phyloP scores from a whole-genome alignment of 2,329 filamentous ascomycete genomes.

The Arthroderma sp. region DNA sequence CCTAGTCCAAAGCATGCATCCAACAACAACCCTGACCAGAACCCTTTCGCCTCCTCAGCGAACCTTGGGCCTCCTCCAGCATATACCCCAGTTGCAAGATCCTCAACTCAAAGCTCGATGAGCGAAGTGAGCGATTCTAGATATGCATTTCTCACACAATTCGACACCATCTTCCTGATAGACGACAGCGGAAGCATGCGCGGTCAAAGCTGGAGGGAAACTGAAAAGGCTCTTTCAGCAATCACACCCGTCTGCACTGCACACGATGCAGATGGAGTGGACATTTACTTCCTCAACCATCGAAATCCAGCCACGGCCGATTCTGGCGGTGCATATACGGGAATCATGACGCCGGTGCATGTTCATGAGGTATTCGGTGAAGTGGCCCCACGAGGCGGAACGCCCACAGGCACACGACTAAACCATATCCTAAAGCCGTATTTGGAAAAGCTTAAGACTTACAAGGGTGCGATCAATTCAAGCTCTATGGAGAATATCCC shows the following conservation, averaged over 20 bases:
- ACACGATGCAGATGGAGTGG: constrained; percentile 73
- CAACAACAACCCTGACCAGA: too few species aligned
- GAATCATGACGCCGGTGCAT: constrained; percentile 44
- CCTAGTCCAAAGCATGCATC: not conserved
- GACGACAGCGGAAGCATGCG: constrained; percentile 87
- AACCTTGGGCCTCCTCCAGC: constrained; percentile 29
- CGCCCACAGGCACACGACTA: constrained; percentile 62
- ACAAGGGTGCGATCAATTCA: constrained; percentile 4
- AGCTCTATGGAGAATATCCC: constrained; percentile 17
- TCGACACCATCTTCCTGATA: constrained; percentile 82
- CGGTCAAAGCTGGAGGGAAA: constrained; percentile 63
- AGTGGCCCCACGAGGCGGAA: constrained; percentile 52
- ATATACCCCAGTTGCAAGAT: constrained; percentile 14
- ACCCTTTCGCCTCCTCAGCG: too few species aligned
- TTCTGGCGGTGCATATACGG: constrained; percentile 46
- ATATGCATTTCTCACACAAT: constrained; percentile 62
- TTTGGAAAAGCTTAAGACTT: constrained; percentile 41
- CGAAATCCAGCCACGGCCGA: constrained; percentile 24
- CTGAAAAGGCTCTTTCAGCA: constrained; percentile 51
- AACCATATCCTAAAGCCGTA: constrained; percentile 62
- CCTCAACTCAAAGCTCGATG: not conserved
- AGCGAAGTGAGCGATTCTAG: constrained; percentile 43
- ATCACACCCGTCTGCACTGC: constrained; percentile 72
- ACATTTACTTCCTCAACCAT: constrained; percentile 83
- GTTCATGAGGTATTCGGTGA: constrained; percentile 59